A percentile compares a stretch with the other conserved stretches of the same genome.
Conservation (phyloP, 2,329 filamentous ascomycete genomes). For the Purpureocillium lavendulum region DNA sequence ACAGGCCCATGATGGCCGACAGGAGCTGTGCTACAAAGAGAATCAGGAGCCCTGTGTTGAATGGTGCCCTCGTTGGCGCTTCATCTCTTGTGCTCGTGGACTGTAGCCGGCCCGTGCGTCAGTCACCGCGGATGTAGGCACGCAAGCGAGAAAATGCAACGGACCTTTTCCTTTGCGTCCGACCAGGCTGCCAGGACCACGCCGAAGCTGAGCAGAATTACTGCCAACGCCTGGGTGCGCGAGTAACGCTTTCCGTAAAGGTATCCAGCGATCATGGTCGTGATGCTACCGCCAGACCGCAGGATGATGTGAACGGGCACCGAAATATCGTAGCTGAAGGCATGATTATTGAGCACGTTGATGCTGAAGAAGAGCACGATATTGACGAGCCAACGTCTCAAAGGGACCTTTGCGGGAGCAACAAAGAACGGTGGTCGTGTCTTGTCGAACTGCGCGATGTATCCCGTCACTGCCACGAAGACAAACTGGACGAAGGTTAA, state of each 20-base stretch:
- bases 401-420: constrained; percentile 68
- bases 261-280: constrained; percentile 86
- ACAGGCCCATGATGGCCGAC: constrained; percentile 90
- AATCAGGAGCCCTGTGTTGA: constrained; percentile 63
- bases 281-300: constrained; percentile 89
- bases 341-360: constrained; percentile 95
- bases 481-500: constrained; percentile 86
- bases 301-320: constrained; percentile 96
- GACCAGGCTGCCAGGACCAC: constrained; percentile 85
- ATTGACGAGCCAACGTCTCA: constrained; percentile 79
- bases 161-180: constrained; percentile 76
- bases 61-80: constrained; percentile 15
- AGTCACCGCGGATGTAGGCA: neutral
- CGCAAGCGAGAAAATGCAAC: constrained; percentile 6
- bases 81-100: neutral
- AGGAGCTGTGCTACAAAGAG: constrained; percentile 83
- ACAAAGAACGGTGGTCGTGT: constrained; percentile 64
- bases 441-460: constrained; percentile 64
- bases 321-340: constrained; percentile 93
- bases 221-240: constrained; percentile 69
- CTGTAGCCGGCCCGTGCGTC: neutral
- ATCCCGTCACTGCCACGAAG: constrained; percentile 71
- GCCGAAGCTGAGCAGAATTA: constrained; percentile 74
- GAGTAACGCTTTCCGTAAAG: constrained; percentile 81
- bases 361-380: constrained; percentile 87